A percentile compares a stretch with the other conserved stretches of the same genome.
These are phyloP conservation scores for Pulveroboletus ravenelii DNA, from an alignment of 768 basidiomycete genomes.

Conservation along the genomic window DNA sequence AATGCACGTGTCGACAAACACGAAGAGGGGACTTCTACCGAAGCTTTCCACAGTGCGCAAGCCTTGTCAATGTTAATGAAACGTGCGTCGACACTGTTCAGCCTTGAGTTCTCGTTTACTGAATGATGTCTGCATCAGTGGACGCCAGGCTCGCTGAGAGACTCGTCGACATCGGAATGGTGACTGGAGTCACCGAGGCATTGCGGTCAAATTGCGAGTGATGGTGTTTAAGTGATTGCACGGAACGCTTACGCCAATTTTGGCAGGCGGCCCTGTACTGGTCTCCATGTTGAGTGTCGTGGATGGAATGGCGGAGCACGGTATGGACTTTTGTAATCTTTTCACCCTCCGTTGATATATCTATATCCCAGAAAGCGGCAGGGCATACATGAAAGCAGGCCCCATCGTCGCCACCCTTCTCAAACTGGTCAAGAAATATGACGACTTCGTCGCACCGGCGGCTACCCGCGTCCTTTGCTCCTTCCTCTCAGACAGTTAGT, in stretches of 20 bases:
- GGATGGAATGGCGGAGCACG: slow-evolving; percentile 10
- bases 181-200: slow-evolving; percentile 16
- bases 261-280: slow-evolving; percentile 16
- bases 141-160: slow-evolving; percentile 6
- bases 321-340: background rate
- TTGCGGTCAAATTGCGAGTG: slow-evolving; percentile 18
- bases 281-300: slow-evolving; percentile 23
- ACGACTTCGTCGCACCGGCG: slow-evolving; percentile 28
- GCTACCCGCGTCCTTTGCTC: slow-evolving; percentile 24
- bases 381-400: slow-evolving; percentile 4
- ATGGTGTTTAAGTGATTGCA: background rate
- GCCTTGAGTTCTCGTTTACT: background rate
- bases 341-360: background rate
- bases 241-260: background rate
- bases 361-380: slow-evolving; percentile 1
- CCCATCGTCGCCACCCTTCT: slow-evolving; percentile 13
- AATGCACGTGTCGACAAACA: background rate
- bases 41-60: slow-evolving; percentile 23
- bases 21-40: slow-evolving; percentile 16
- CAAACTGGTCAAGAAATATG: slow-evolving; percentile 17
- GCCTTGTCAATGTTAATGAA: slow-evolving; percentile 26
- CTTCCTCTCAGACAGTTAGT: slow-evolving; percentile 22
- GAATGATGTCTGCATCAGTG: slow-evolving; percentile 9
- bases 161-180: slow-evolving; percentile 14
- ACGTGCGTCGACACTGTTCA: slow-evolving; percentile 4